Percentiles rank a stretch among this genome's conserved stretches.
phyloP scores from a whole-genome alignment of 2,329 filamentous ascomycete species.

The Ophiostoma sp. region DNA sequence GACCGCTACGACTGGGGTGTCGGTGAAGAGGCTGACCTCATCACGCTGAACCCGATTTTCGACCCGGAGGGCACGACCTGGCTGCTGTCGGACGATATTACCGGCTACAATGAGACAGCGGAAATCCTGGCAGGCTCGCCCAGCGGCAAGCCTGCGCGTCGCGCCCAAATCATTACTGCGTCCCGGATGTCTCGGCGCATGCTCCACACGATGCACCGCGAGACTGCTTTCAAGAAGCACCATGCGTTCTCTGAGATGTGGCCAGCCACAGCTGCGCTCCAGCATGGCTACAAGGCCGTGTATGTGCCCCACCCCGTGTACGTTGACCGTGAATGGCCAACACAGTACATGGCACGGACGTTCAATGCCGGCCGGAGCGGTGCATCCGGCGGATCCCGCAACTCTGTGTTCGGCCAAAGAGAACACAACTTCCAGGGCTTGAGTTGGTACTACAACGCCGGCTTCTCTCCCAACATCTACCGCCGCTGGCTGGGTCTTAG shows the following conservation, averaged over 20 bases:
- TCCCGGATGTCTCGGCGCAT: conserved; percentile 76
- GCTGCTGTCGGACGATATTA: conserved; percentile 76
- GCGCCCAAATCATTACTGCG: conserved; percentile 83
- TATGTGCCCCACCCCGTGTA: conserved; percentile 86
- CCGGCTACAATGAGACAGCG: conserved; percentile 64
- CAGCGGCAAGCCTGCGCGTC: conserved; percentile 60
- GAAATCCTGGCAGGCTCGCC: conserved; percentile 33
- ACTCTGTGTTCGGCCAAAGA: conserved; percentile 71
- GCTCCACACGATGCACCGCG: conserved; percentile 80
- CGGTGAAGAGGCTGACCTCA: conserved; percentile 71
- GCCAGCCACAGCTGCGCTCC: conserved; percentile 78
- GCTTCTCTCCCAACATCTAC: conserved; percentile 77
- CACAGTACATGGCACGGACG: conserved; percentile 66
- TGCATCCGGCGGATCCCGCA: conserved; percentile 65
- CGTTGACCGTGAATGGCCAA: conserved; percentile 81
- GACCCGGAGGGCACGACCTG: conserved; percentile 83
- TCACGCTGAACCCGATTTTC: conserved; percentile 75
- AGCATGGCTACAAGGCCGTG: conserved; percentile 89
- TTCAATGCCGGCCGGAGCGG: conserved; percentile 77
- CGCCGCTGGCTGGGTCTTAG: conserved; percentile 77
- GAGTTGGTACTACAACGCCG: conserved; percentile 87
- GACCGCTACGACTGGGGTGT: conserved; percentile 84
- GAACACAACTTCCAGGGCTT: conserved; percentile 85
- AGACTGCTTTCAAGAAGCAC: conserved; percentile 78
- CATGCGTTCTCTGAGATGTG: conserved; percentile 97